These are phyloP conservation scores for Penicillium brasilianum DNA, from an alignment of 2,329 filamentous ascomycete species.

Conservation along the genomic window DNA sequence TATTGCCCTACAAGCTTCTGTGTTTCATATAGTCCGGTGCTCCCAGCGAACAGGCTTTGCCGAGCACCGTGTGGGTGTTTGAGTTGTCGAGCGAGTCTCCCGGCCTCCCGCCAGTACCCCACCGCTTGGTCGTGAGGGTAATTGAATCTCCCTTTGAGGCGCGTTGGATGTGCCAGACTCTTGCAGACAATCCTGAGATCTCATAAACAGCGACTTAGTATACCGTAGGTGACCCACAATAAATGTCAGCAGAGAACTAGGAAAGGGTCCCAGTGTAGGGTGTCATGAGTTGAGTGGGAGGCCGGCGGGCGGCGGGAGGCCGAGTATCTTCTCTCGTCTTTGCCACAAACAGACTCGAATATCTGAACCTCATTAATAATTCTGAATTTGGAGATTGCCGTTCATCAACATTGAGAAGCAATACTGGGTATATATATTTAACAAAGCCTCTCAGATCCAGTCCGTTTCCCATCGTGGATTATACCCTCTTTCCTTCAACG, in stretches of 20 bases:
- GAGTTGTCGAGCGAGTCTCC: too few relatives aligned
- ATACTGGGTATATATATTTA: neutral
- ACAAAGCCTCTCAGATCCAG: neutral
- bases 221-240: too few relatives aligned
- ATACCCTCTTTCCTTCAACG: conserved; percentile 4
- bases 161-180: too few relatives aligned
- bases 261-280: too few relatives aligned
- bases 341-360: neutral
- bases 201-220: too few relatives aligned
- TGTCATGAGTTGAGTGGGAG: neutral
- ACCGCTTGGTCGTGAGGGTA: neutral
- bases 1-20: too few relatives aligned
- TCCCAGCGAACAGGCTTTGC: too few relatives aligned
- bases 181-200: neutral
- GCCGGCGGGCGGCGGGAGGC: neutral
- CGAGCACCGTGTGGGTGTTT: too few relatives aligned
- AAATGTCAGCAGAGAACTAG: too few relatives aligned
- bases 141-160: too few relatives aligned
- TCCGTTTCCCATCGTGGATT: neutral
- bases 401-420: neutral
- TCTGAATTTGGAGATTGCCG: neutral
- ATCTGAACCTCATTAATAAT: neutral
- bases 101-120: conserved; percentile 2
- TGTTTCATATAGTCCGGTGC: too few relatives aligned
- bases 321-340: too few relatives aligned